Percentiles rank a stretch among this genome's conserved stretches.
Evolutionary conservation across 768 basidiomycete species (phyloP).

Genomic region (Crucibulum laeve): DNA sequence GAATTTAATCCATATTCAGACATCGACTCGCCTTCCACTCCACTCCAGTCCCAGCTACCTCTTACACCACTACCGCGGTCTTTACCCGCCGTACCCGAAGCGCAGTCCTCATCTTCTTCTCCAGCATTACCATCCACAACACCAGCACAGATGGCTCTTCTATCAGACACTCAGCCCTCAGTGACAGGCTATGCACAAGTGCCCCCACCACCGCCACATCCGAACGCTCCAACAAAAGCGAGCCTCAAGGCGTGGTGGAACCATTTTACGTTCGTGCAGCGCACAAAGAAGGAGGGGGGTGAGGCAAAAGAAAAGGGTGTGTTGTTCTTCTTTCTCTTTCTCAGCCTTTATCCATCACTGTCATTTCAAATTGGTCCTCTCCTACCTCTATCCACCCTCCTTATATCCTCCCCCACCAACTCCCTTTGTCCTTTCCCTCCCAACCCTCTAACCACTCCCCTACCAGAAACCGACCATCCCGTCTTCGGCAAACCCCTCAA

Average conservation of each 20-base stretch:
- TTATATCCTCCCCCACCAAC: constrained; percentile 1
- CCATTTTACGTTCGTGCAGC: constrained; percentile 65
- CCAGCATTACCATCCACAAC: background rate
- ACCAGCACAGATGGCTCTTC: too few species aligned
- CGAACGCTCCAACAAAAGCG: constrained; percentile 41
- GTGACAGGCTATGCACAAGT: too few species aligned
- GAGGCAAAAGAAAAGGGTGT: constrained; percentile 35
- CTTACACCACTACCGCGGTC: too few species aligned
- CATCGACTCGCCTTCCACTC: too few species aligned
- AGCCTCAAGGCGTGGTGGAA: constrained; percentile 82
- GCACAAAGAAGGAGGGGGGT: constrained; percentile 51
- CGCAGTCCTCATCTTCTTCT: background rate
- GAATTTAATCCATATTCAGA: too few species aligned
- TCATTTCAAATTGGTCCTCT: background rate
- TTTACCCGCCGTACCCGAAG: too few species aligned
- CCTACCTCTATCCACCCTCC: background rate
- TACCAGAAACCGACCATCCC: constrained; percentile 30
- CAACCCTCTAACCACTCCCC: constrained; percentile 9
- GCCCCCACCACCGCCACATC: constrained; percentile 2
- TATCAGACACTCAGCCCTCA: constrained; percentile 2
- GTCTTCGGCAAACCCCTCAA: constrained; percentile 87
- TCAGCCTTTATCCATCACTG: background rate
- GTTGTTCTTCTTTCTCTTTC: constrained; percentile 9
- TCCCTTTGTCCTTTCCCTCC: constrained; percentile 4
- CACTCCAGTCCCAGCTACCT: too few species aligned